These are phyloP conservation scores for Epichloe bromicola DNA, from an alignment of 2,329 filamentous ascomycete species.

Conservation along the genomic window DNA sequence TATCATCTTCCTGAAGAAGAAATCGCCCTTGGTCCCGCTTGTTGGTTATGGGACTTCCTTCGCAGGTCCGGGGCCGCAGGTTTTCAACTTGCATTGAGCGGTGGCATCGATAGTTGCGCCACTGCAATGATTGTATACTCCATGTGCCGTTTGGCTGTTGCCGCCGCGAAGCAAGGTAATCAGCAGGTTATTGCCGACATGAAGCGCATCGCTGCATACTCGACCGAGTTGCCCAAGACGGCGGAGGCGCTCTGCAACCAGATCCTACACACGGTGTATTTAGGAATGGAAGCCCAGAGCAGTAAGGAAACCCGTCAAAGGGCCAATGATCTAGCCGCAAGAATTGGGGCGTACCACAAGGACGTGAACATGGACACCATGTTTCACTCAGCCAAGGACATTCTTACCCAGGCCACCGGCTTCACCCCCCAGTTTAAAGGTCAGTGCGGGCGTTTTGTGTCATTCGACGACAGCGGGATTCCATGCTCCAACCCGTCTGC, in stretches of 20 bases:
- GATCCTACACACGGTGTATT: conserved; percentile 30
- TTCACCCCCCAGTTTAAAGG: conserved; percentile 37
- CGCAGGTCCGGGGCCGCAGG: conserved; percentile 36
- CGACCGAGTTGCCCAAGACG: conserved; percentile 34
- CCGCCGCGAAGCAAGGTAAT: conserved; percentile 29
- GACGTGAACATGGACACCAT: conserved; percentile 56
- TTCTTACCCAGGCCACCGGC: conserved; percentile 44
- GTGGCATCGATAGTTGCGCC: conserved; percentile 45
- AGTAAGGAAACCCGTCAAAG: conserved; percentile 53
- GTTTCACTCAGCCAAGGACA: conserved; percentile 37
- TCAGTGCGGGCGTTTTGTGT: conserved; percentile 32
- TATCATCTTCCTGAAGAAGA: conserved; percentile 53
- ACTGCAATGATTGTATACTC: conserved; percentile 25
- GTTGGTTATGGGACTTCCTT: conserved; percentile 55
- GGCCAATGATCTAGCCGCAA: conserved; percentile 44
- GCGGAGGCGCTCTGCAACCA: conserved; percentile 41
- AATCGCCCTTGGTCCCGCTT: conserved; percentile 50
- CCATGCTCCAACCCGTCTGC: conserved; percentile 1
- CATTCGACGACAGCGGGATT: not conserved
- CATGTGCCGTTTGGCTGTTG: conserved; percentile 43
- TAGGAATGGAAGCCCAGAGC: conserved; percentile 51
- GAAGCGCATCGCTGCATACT: conserved; percentile 9
- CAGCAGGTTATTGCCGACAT: conserved; percentile 14
- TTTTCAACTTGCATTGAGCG: conserved; percentile 40
- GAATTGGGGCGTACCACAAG: conserved; percentile 59